A percentile compares a stretch with the other conserved stretches of the same genome.
These are phyloP conservation scores for Saccharomycopsis babjevae DNA, from an alignment of 805 yeast species.

Conservation along the genomic window DNA sequence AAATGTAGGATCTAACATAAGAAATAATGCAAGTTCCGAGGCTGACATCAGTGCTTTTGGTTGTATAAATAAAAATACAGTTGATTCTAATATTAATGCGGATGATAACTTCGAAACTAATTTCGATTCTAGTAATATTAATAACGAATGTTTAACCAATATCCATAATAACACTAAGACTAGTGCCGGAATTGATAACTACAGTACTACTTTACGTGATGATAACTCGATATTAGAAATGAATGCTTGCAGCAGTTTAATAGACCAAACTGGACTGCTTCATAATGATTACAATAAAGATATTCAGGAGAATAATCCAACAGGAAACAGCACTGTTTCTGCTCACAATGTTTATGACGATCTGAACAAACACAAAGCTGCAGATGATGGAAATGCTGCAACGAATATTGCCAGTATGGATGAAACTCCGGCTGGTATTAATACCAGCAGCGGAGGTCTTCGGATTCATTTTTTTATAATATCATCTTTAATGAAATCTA, in stretches of 20 bases:
- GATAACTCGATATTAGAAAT: background rate
- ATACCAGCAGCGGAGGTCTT: background rate
- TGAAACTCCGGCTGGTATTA: background rate
- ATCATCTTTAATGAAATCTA: slow-evolving; percentile 51
- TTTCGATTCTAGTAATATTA: too few species aligned
- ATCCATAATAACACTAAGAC: background rate
- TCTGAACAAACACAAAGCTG: background rate
- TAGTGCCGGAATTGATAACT: background rate
- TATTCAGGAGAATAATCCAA: background rate
- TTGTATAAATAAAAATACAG: slow-evolving; percentile 18
- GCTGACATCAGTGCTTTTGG: too few species aligned
- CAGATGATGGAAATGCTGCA: background rate
- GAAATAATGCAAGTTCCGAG: too few species aligned
- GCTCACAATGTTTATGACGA: background rate
- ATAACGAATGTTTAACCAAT: too few species aligned
- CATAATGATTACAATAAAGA: background rate
- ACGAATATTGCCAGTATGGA: background rate
- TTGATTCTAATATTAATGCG: slow-evolving; percentile 28
- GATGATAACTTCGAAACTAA: too few species aligned
- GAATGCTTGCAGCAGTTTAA: slow-evolving; percentile 20
- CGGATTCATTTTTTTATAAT: slow-evolving; percentile 56
- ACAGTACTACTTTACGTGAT: background rate
- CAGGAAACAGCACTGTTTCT: background rate
- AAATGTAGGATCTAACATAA: too few species aligned
- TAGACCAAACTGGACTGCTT: background rate